phyloP scores from a whole-genome alignment of 495 filamentous ascomycete genomes.

The Penicillium bialowiezense region DNA sequence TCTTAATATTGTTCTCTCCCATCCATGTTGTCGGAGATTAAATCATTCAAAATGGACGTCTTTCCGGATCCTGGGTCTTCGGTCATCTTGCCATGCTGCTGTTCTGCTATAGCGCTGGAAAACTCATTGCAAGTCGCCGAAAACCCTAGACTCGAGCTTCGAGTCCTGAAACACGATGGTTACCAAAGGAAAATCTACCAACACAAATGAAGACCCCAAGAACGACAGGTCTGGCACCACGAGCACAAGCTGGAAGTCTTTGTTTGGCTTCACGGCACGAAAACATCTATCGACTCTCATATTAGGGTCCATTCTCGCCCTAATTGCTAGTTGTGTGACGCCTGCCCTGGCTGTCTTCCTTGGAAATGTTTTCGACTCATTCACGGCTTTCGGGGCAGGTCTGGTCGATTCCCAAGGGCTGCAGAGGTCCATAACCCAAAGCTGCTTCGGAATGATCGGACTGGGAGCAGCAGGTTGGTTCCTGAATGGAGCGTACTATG shows the following conservation, averaged over 20 bases:
- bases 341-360: slow-evolving; percentile 68
- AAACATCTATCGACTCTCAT: slow-evolving; percentile 56
- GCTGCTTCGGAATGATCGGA: slow-evolving; percentile 54
- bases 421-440: slow-evolving; percentile 51
- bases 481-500: slow-evolving; percentile 60
- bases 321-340: slow-evolving; percentile 59
- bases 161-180: background rate
- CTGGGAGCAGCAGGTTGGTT: slow-evolving; percentile 65
- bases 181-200: background rate
- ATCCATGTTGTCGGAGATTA: background rate
- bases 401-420: slow-evolving; percentile 47
- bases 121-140: background rate
- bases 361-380: slow-evolving; percentile 71
- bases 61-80: background rate
- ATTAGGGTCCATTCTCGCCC: slow-evolving; percentile 51
- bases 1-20: slow-evolving; percentile 11
- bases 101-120: background rate
- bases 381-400: slow-evolving; percentile 63
- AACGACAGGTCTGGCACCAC: background rate
- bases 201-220: background rate
- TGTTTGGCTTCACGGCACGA: slow-evolving; percentile 71
- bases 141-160: background rate
- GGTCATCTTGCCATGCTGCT: background rate
- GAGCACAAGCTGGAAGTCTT: slow-evolving; percentile 42
- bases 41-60: background rate